These are phyloP conservation scores for Pseudozyma thailandica DNA, from an alignment of 1,284 basidiomycete species.

Conservation along the genomic window DNA sequence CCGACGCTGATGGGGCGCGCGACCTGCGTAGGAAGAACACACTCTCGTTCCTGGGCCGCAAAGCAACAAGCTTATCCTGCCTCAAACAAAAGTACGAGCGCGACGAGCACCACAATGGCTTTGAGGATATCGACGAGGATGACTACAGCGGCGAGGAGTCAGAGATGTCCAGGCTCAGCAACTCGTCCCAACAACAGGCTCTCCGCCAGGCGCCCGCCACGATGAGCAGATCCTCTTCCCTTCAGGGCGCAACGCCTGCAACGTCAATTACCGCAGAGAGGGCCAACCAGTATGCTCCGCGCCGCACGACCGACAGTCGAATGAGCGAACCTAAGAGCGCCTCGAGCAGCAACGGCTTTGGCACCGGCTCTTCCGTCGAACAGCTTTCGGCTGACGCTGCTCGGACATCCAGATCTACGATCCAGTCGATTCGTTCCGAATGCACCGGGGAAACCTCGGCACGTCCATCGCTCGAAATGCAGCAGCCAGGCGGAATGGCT, in stretches of 20 bases:
- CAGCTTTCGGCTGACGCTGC: constrained; percentile 34
- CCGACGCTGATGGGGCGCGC: constrained; percentile 5
- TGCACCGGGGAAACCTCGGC: constrained; percentile 56
- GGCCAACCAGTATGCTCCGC: constrained; percentile 9
- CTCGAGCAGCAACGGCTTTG: constrained; percentile 33
- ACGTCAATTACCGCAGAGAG: neutral
- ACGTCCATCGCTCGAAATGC: constrained; percentile 52
- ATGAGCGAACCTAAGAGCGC: constrained; percentile 8
- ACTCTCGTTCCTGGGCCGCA: constrained; percentile 70
- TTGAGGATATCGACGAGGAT: constrained; percentile 48
- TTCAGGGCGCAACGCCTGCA: constrained; percentile 12
- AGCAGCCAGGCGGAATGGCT: constrained; percentile 3
- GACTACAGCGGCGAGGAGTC: constrained; percentile 27
- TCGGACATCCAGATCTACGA: constrained; percentile 45
- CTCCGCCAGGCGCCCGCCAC: constrained; percentile 1
- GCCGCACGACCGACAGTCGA: constrained; percentile 5
- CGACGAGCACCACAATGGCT: constrained; percentile 35
- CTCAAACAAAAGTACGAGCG: constrained; percentile 64
- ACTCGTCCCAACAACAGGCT: constrained; percentile 9
- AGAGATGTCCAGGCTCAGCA: constrained; percentile 8
- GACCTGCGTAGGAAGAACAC: constrained; percentile 68
- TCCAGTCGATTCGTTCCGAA: constrained; percentile 47
- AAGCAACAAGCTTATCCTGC: constrained; percentile 70
- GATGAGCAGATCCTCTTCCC: constrained; percentile 22
- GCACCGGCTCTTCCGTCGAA: constrained; percentile 37